These are phyloP conservation scores for Pythium myriotylum DNA, from an alignment of 352 stramenopile genomes.

Conservation along the genomic window DNA sequence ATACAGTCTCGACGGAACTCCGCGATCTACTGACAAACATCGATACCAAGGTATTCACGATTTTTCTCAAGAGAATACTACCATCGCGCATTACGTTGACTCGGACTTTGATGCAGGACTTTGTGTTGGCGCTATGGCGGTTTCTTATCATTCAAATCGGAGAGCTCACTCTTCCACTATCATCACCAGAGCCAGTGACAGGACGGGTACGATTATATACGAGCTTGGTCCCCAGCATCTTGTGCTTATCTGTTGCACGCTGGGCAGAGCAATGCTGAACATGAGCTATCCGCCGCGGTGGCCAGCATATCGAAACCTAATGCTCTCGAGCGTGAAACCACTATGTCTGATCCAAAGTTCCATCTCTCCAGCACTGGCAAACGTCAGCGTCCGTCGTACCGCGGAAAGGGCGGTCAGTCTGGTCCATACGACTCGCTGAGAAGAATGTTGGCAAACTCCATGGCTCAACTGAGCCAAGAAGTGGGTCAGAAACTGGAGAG, in stretches of 20 bases:
- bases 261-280: too few relatives aligned
- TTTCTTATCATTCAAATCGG: constrained; percentile 73
- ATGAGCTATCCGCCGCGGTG: too few relatives aligned
- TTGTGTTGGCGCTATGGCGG: constrained; percentile 76
- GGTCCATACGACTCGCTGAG: constrained; percentile 46
- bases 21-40: constrained; percentile 61
- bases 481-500: constrained; percentile 37
- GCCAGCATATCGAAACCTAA: too few relatives aligned
- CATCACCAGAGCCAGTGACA: neutral
- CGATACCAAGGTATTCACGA: constrained; percentile 7
- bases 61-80: too few relatives aligned
- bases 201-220: neutral
- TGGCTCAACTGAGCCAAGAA: constrained; percentile 54
- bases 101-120: too few relatives aligned
- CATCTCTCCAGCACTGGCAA: constrained; percentile 31
- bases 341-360: too few relatives aligned
- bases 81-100: too few relatives aligned
- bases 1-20: constrained; percentile 64
- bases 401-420: constrained; percentile 41
- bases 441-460: constrained; percentile 68
- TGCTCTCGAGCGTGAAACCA: too few relatives aligned
- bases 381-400: constrained; percentile 60
- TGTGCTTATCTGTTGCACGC: too few relatives aligned
- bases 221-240: too few relatives aligned
- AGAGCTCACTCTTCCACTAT: constrained; percentile 21